Evolutionary conservation across 345 rosid genomes (phyloP).

Genomic region (Hibiscus trionum): DNA sequence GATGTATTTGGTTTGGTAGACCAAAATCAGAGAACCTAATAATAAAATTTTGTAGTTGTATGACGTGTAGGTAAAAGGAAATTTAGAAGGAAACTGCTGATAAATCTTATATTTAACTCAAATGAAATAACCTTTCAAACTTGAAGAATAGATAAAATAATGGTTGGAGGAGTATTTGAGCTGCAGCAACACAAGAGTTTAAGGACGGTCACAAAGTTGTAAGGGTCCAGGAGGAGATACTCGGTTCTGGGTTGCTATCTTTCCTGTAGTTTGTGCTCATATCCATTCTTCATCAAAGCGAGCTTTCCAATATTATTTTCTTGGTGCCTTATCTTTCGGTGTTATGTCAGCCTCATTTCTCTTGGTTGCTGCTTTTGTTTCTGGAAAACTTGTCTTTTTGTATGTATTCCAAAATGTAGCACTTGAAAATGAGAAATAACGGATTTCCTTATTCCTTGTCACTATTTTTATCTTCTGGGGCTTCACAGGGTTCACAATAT

Average conservation of each 20-base stretch:
- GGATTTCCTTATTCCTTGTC: not conserved
- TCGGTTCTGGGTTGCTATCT: not conserved
- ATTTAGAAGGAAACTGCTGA: not conserved
- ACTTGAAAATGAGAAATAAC: not conserved
- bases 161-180: not conserved
- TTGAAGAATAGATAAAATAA: not conserved
- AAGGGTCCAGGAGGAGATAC: not conserved
- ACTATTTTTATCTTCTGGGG: not conserved
- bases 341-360: not conserved
- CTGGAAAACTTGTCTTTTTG: not conserved
- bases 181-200: not conserved
- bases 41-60: not conserved
- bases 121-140: not conserved
- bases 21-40: not conserved
- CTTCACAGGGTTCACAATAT: constrained; percentile 69
- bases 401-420: not conserved
- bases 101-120: not conserved
- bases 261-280: not conserved
- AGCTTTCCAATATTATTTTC: not conserved
- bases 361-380: not conserved
- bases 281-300: not conserved
- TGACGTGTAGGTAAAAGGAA: not conserved
- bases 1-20: not conserved
- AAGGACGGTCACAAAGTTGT: not conserved
- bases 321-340: constrained; percentile 1